These are phyloP conservation scores for Penicillium digitatum DNA, from an alignment of 2,329 filamentous ascomycete genomes.

Conservation along the genomic window DNA sequence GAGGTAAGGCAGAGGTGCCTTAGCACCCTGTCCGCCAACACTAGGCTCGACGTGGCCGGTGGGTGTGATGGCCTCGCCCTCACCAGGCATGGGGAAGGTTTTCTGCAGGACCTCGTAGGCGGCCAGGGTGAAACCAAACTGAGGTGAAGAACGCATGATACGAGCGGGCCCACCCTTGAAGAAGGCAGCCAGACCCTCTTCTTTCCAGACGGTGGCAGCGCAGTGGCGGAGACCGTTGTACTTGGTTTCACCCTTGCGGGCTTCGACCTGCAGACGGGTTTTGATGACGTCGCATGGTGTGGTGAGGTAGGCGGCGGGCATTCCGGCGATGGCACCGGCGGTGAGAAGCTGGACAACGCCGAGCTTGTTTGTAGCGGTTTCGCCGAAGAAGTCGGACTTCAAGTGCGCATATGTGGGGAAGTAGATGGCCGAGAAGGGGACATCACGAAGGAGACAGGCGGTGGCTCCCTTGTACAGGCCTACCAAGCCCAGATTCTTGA, in stretches of 20 bases:
- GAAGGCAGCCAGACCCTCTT: constrained; percentile 94
- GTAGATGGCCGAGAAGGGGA: constrained; percentile 98
- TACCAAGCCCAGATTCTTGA: constrained; percentile 86
- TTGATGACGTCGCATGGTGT: constrained; percentile 99
- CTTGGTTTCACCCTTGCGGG: constrained; percentile 83
- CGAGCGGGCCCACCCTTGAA: constrained; percentile 97
- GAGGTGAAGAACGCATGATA: constrained; percentile 89
- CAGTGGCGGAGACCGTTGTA: constrained; percentile 87
- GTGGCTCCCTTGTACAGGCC: constrained; percentile 96
- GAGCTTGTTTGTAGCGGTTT: constrained; percentile 79
- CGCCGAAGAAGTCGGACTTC: constrained; percentile 91
- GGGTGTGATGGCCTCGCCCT: constrained; percentile 51
- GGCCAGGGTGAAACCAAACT: constrained; percentile 96
- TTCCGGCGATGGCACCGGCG: constrained; percentile 88
- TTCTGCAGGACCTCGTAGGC: constrained; percentile 90
- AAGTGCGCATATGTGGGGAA: constrained; percentile 95
- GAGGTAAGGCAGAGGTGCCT: constrained; percentile 61
- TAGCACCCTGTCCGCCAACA: constrained; percentile 61
- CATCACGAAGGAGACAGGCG: constrained; percentile 89
- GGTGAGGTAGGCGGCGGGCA: constrained; percentile 89
- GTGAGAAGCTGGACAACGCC: constrained; percentile 87
- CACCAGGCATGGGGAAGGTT: constrained; percentile 71
- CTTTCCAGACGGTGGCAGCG: constrained; percentile 74
- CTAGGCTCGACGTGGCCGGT: constrained; percentile 61
- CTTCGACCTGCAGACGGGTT: constrained; percentile 94